phyloP scores from a whole-genome alignment of 192 early-diverging fungal species.

The Coemansia sp. region DNA sequence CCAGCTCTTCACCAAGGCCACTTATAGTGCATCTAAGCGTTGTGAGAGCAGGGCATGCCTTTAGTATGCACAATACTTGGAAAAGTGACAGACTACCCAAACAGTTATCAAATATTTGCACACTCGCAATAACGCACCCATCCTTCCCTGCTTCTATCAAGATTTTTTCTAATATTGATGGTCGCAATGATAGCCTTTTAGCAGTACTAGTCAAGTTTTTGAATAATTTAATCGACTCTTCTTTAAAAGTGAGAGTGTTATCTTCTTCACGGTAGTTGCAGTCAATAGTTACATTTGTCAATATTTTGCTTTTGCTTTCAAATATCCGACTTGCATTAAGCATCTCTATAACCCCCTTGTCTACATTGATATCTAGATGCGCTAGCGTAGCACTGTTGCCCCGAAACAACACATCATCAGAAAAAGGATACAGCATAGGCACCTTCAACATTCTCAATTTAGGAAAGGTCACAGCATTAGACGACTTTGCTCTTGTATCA shows the following conservation, averaged over 20 bases:
- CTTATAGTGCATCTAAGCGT: neutral
- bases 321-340: too few species aligned
- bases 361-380: neutral
- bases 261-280: too few species aligned
- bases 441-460: neutral
- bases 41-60: neutral
- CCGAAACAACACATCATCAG: conserved; percentile 8
- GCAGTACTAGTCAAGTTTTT: too few species aligned
- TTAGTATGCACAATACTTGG: neutral
- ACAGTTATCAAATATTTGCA: too few species aligned
- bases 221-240: too few species aligned
- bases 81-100: neutral
- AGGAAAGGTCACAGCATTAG: neutral
- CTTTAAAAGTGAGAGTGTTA: too few species aligned
- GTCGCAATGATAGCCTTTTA: too few species aligned
- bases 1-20: neutral
- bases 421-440: neutral
- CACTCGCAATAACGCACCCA: too few species aligned
- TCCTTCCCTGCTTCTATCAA: too few species aligned
- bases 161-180: too few species aligned
- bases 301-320: too few species aligned
- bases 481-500: neutral
- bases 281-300: too few species aligned
- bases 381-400: conserved; percentile 2
- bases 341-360: neutral